These are phyloP conservation scores for Panicum hallii DNA, from an alignment of 202 grass and related monocot species.

Conservation along the genomic window DNA sequence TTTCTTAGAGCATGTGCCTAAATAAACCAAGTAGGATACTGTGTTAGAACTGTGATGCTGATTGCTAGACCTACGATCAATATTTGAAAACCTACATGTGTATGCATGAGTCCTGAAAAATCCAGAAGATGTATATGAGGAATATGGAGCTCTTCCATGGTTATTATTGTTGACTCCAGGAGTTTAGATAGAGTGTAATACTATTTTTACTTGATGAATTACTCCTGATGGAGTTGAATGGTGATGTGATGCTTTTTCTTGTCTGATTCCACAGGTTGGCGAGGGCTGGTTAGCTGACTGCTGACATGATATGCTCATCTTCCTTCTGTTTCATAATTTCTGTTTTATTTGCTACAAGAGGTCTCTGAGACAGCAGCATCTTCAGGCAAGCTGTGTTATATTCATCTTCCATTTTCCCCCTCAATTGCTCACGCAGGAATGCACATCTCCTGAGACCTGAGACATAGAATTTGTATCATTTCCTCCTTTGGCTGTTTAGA, in stretches of 20 bases:
- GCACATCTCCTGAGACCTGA: conserved; percentile 22
- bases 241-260: conserved; percentile 4
- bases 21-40: conserved; percentile 13
- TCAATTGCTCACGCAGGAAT: not conserved
- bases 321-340: conserved; percentile 1
- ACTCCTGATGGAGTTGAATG: not conserved
- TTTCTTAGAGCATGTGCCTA: conserved; percentile 6
- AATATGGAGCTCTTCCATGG: not conserved
- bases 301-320: conserved; percentile 35
- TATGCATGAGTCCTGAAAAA: not conserved
- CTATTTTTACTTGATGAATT: not conserved
- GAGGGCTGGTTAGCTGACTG: conserved; percentile 44
- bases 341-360: conserved; percentile 5
- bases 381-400: conserved; percentile 15
- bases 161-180: not conserved
- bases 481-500: not conserved
- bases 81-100: not conserved
- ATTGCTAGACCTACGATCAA: not conserved
- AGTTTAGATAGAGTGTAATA: not conserved
- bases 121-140: not conserved
- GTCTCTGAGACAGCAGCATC: conserved; percentile 6
- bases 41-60: not conserved
- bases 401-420: not conserved
- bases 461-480: conserved; percentile 29
- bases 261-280: conserved; percentile 52